Base-by-base conservation (phyloP, 768 basidiomycete genomes). In the Kwoniella newhampshirensis region DNA sequence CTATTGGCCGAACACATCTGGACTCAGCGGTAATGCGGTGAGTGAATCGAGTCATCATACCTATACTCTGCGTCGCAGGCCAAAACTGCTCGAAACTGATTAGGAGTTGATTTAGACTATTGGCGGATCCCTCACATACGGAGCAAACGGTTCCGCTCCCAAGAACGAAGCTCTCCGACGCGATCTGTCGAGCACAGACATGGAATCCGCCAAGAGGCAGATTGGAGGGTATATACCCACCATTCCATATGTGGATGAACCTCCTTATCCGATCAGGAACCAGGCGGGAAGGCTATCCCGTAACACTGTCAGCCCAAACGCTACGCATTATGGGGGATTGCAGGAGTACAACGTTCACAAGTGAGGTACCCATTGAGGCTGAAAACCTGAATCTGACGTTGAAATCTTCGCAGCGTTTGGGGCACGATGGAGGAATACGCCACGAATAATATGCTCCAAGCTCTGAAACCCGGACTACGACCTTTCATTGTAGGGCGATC, bases 251-350 rank as follows among this genome's bases (percentile, higher is more conserved):
- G 54, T 56, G 39, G 54, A 58, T 20, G 56, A 58, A 37, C 56
- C 84, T 1, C 42, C 45, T 12, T 41, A 48, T 30, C 50, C 59
- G 8, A 85, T 89, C 52, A 85, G 87, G 75, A 87, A 89, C 58
- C 85, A 86, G 84, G 43, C 37, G 84, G 86, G 81, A 8, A 75
- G 78, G 0, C 77, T 89, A n/a, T 82, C 80, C 1, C 50, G 75
- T 5, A 80, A 82, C 59, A 81, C 86, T 1, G 61, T 88, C 18
- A 84, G 86, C 2, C 86, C 85, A 2, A 88, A 88, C 60, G 86
- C 86, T 0, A 85, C 86, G 0, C 86, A 88, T 71, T 78, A 78
- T 6, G 80, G 80, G 43, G 87, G 87, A 0, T 79, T 81, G 54
- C 62, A 68, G 49, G 63, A 68, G 41, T 68, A 68, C 44, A 64